Evolutionary conservation across 140 eudicot species (phyloP).

Genomic region (Oenanthe javanica): DNA sequence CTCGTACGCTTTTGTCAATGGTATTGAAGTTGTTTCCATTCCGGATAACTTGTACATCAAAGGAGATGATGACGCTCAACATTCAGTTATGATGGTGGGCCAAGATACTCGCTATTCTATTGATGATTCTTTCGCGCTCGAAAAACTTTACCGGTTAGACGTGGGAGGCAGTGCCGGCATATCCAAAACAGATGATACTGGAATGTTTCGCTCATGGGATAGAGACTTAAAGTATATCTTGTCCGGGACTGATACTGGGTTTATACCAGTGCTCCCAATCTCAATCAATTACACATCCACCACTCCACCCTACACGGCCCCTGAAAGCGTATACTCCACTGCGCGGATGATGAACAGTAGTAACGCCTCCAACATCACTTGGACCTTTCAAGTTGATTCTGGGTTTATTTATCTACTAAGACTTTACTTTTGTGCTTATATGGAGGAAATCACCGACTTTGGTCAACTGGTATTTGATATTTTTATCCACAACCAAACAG

Average conservation of each 20-base stretch:
- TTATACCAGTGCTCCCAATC: background rate
- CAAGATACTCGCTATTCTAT: slow-evolving; percentile 5
- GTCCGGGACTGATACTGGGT: background rate
- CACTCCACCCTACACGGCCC: slow-evolving; percentile 46
- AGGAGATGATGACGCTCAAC: background rate
- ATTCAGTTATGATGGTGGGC: background rate
- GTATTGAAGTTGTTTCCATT: slow-evolving; percentile 23
- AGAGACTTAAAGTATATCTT: slow-evolving; percentile 26
- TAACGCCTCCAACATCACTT: slow-evolving; percentile 25
- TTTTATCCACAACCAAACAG: slow-evolving; percentile 35
- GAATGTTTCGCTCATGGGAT: slow-evolving; percentile 52
- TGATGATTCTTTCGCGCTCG: slow-evolving; percentile 26
- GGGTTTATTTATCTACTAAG: slow-evolving; percentile 46
- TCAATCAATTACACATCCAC: slow-evolving; percentile 23
- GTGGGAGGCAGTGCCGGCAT: slow-evolving; percentile 32
- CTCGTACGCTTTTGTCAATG: slow-evolving; percentile 38
- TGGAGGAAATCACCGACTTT: background rate
- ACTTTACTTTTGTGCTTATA: slow-evolving; percentile 50
- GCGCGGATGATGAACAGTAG: slow-evolving; percentile 25
- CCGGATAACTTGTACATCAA: background rate
- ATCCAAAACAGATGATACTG: slow-evolving; percentile 20
- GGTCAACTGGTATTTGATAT: slow-evolving; percentile 23
- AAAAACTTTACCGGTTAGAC: slow-evolving; percentile 46
- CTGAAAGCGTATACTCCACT: slow-evolving; percentile 39
- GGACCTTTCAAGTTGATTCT: slow-evolving; percentile 50